A percentile compares a stretch with the other conserved stretches of the same genome.
These are phyloP conservation scores for Cercospora berteroae DNA, from an alignment of 2,329 filamentous ascomycete genomes.

Conservation along the genomic window DNA sequence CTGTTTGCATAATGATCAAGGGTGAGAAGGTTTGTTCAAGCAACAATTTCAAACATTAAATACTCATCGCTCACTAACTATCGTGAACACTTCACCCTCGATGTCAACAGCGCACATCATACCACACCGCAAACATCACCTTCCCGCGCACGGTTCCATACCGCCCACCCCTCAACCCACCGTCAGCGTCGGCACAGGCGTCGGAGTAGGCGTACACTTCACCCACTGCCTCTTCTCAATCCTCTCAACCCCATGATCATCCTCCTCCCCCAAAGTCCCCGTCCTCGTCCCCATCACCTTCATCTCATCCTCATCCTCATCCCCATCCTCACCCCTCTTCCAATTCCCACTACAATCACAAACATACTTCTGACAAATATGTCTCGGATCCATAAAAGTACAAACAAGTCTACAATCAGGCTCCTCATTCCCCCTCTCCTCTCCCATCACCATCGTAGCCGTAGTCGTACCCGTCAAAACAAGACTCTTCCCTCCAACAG, in stretches of 20 bases:
- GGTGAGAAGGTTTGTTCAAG: background rate
- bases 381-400: background rate
- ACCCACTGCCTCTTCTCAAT: background rate
- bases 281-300: background rate
- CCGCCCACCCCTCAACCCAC: background rate
- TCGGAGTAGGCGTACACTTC: background rate
- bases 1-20: background rate
- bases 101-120: background rate
- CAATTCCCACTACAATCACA: background rate
- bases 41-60: background rate
- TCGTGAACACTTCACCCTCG: background rate
- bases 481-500: background rate
- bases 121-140: background rate
- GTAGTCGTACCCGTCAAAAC: background rate
- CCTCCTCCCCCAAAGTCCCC: background rate
- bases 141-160: background rate
- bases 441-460: background rate
- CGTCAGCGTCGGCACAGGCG: background rate
- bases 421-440: background rate
- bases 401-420: background rate
- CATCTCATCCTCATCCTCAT: background rate
- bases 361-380: constrained; percentile 1
- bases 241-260: no score
- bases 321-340: background rate
- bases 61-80: background rate